Conservation (phyloP, 2,329 filamentous ascomycete genomes). For the Microdochium nivale region DNA sequence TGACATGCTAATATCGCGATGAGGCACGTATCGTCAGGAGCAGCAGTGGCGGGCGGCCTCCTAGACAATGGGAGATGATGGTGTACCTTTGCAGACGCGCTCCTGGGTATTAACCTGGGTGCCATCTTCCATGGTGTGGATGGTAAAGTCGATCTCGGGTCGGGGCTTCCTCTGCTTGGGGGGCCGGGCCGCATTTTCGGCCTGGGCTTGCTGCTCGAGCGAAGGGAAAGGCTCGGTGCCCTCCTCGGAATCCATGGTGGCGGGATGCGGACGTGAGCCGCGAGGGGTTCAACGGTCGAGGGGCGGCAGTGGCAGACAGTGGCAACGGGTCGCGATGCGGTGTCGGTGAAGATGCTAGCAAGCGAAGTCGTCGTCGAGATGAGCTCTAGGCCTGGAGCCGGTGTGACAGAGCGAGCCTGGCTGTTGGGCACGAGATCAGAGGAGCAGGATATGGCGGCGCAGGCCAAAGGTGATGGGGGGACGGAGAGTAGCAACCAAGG, state of each 20-base stretch:
- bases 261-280: neutral
- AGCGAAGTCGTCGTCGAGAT: neutral
- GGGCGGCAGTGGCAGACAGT: constrained; percentile 3
- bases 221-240: constrained; percentile 24
- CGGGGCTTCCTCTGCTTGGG: constrained; percentile 92
- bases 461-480: neutral
- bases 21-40: too few relatives aligned
- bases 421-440: neutral
- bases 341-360: neutral
- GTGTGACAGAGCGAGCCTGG: neutral
- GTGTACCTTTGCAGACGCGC: constrained; percentile 92
- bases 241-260: constrained; percentile 41
- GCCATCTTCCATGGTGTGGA: constrained; percentile 98
- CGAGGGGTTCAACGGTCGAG: neutral
- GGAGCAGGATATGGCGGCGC: neutral
- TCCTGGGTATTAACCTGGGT: constrained; percentile 91
- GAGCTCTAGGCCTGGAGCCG: neutral
- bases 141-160: constrained; percentile 96
- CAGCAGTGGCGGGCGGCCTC: neutral
- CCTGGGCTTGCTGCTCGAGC: constrained; percentile 45
- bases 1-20: too few relatives aligned
- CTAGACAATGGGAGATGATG: constrained; percentile 1
- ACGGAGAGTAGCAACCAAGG: too few relatives aligned
- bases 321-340: neutral
- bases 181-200: constrained; percentile 87